Evolutionary conservation across 169 alveolate species (phyloP), one percentile per base, ranked within the genome.

Genomic region (Plasmodium ovale): DNA sequence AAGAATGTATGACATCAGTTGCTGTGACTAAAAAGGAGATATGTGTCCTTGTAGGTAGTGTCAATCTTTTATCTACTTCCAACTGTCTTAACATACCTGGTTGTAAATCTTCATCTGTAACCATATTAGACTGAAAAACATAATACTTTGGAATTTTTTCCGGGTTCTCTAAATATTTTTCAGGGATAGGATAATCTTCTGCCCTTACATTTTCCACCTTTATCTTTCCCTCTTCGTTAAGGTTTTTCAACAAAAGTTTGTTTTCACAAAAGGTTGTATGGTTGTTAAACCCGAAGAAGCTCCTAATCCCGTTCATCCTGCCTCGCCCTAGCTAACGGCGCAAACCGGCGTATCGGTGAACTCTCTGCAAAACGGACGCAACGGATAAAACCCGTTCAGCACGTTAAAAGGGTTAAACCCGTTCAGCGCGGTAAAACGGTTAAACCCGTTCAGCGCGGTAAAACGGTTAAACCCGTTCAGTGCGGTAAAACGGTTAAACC

Each of bases 11-110:
- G 47, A 95, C 97, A 29, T 96, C 98, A 23, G 97, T 94, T 19
- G 96, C 97, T 1, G 97, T 95, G 21, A 95, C 92, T 19, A 95
- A 94, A 82, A 96, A 95, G 27, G 97, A 92, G 39, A 95, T 96
- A 64, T 96, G 98, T 10, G 98, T 96, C 5, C 97, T 92, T 6
- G 98, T 96, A 4, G 97, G 98, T 70, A 95, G 87, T 6, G 98
- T 95, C 68, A 95, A 92, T 5, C 98, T 85, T 91, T 94, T 94
- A 90, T 95, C 97, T 19, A 96, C 98, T 92, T 96, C 98, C 51
- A 96, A 85, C 58, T 94, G 95, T 9, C 97, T 89, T 44, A 95
- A 92, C 98, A 96, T 96, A 1, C 97, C 96, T 14, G 96, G 96
- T 14, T 68, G 92, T 27, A 94, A 77, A 77, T 94, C 96, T 33